Percentiles rank a stretch among this genome's conserved stretches.
Evolutionary conservation across 179 eudicot species (phyloP).

Genomic region (Camellia oleifera): DNA sequence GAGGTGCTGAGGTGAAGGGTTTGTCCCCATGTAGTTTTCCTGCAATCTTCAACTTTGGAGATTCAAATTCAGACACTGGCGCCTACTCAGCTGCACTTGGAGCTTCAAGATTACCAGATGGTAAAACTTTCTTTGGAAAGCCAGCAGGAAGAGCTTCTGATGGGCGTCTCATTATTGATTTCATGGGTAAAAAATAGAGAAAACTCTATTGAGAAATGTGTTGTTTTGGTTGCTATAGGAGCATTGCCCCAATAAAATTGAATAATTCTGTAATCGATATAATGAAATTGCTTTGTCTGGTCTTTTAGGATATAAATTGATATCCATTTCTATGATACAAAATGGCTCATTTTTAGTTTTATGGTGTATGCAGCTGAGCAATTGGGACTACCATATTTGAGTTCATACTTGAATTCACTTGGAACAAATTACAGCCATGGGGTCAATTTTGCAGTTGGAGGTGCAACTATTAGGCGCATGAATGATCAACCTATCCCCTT

Average conservation of each 20-base stretch:
- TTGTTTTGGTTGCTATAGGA: no score
- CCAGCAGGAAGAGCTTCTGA: constrained; percentile 60
- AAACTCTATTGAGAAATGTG: no score
- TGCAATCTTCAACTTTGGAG: constrained; percentile 81
- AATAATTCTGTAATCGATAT: no score
- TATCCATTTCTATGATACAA: no score
- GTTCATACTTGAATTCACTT: constrained; percentile 69
- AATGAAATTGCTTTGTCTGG: no score
- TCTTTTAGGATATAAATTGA: no score
- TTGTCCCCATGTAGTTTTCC: constrained; percentile 35
- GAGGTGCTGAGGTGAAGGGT: not conserved
- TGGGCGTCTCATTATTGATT: constrained; percentile 69
- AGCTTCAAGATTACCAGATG: constrained; percentile 44
- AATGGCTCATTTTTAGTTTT: not conserved
- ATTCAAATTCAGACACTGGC: constrained; percentile 85
- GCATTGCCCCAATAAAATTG: no score
- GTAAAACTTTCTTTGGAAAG: constrained; percentile 62
- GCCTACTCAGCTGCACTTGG: constrained; percentile 57
- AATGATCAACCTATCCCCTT: constrained; percentile 72
- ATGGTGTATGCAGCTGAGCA: constrained; percentile 46
- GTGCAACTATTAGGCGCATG: constrained; percentile 51
- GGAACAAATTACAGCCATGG: constrained; percentile 69
- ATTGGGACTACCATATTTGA: constrained; percentile 60
- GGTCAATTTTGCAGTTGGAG: constrained; percentile 74
- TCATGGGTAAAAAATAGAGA: constrained; percentile 42